Evolutionary conservation across 805 yeast genomes (phyloP).

Genomic region (Kodamaea lidongshanica): DNA sequence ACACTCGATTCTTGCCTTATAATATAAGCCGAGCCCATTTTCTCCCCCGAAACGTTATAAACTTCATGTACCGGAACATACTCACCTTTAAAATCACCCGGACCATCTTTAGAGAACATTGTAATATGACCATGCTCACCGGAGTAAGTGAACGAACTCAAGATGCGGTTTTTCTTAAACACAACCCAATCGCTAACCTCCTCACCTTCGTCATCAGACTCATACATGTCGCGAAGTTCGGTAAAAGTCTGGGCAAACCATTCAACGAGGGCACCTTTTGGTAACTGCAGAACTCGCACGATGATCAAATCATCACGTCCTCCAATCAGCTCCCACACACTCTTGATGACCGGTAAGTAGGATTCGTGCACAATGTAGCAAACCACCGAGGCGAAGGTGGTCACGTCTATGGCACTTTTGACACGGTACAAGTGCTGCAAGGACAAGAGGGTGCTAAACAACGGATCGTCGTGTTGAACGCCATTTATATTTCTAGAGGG

Average conservation of each 20-base stretch:
- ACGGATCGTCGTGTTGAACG: too few relatives aligned
- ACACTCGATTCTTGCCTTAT: too few relatives aligned
- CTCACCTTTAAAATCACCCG: constrained; percentile 1
- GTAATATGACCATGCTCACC: constrained; percentile 1
- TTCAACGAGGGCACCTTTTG: constrained; percentile 60
- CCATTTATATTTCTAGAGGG: constrained; percentile 6
- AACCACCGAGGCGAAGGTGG: constrained; percentile 40
- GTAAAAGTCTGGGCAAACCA: constrained; percentile 65
- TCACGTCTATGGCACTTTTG: constrained; percentile 46
- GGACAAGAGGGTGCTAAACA: constrained; percentile 45
- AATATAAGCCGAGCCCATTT: too few relatives aligned
- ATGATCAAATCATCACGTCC: constrained; percentile 33
- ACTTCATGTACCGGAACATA: constrained; percentile 4
- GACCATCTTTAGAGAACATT: constrained; percentile 1
- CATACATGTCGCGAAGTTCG: constrained; percentile 29
- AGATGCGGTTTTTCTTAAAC: constrained; percentile 1
- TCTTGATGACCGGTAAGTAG: constrained; percentile 24
- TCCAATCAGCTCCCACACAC: constrained; percentile 43
- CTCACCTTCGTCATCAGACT: constrained; percentile 29
- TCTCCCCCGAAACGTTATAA: too few relatives aligned
- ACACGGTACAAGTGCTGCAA: constrained; percentile 72
- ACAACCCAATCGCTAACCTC: background rate
- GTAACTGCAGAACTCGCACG: constrained; percentile 52
- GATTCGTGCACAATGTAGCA: constrained; percentile 46
- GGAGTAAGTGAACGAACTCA: constrained; percentile 1